Evolutionary conservation across 2,329 filamentous ascomycete genomes (phyloP), one percentile per base, ranked within the genome.

Genomic region (Ophiocordyceps polyrhachis-furcata): DNA sequence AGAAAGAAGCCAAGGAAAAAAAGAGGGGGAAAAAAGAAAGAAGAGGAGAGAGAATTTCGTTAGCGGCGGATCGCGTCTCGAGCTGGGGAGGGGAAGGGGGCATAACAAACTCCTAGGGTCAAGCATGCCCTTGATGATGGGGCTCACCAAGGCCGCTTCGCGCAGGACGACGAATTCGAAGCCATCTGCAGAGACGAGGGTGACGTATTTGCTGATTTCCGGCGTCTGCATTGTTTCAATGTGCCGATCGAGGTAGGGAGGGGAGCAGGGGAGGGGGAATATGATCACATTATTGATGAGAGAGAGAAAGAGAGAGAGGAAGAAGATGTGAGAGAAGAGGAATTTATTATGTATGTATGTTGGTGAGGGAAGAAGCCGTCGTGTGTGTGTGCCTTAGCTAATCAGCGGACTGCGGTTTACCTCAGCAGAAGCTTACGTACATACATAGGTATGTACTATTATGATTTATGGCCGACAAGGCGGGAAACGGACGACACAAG

Each of bases 121-220:
- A 48, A 89, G 65, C 74, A 85, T 86, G 58, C 76, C 72, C 63
- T 76, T 81, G 63, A 89, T 81, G 47, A 79, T 73, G 31, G 77
- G 77, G 52, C 81, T 83, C 55, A 83, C 67, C 55, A 75, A 68
- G 48, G 81, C 76, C 3, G 81, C 79, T 43, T 83, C 79, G 45
- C 82, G 76, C 45, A 82, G 67, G 44, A 88, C 70, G 50, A 83
- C 75, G 58, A 84, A 88, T 64, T 86, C 81, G 58, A 77, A 86
- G 53, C 75, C 81, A 60, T 89, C 83, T 51, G 69, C 72, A 1
- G 82, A 86, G 40, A 87, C 70, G 44, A 89, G 74, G 5, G 83
- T 88, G 51, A 88, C 73, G 61, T 86, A 88, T 56, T 84, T 78
- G 62, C 72, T 75, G 43, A 56, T 53, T 20, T 47, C 43, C 31